Percentiles rank a stretch among this genome's conserved stretches.
Evolutionary conservation across 192 early-diverging fungal genomes (phyloP).

Genomic region (Powellomyces hirtus): DNA sequence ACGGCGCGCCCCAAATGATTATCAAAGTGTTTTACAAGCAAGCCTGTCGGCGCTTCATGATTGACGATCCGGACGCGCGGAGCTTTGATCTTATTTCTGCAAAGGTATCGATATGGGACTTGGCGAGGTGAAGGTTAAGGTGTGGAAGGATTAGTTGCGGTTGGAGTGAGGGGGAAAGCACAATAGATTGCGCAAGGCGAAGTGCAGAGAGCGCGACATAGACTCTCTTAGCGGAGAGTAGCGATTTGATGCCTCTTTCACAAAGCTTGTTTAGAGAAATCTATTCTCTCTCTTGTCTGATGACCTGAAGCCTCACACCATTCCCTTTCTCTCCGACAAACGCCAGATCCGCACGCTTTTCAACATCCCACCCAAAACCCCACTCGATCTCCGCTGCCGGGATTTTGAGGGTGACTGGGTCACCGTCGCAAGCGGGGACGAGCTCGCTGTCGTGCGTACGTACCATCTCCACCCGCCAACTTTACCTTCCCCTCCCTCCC

Average conservation of each 20-base stretch:
- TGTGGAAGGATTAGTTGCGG: not conserved
- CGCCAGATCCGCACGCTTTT: constrained; percentile 1
- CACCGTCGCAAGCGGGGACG: constrained; percentile 1
- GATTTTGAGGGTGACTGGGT: constrained; percentile 20
- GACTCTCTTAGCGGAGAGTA: no score
- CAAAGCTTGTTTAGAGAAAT: no score
- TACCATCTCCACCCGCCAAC: no score
- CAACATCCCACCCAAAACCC: not conserved
- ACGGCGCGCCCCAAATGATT: not conserved
- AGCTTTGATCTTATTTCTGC: not conserved
- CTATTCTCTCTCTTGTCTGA: no score
- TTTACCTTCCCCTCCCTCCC: no score
- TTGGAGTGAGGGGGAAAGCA: no score
- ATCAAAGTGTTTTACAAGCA: not conserved
- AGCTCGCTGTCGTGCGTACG: constrained; percentile 2
- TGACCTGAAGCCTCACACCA: no score
- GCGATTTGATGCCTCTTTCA: no score
- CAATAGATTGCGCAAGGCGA: no score
- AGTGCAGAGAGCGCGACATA: no score
- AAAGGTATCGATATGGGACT: not conserved
- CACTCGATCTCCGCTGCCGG: constrained; percentile 1
- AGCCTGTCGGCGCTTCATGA: not conserved
- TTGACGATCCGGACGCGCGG: not conserved
- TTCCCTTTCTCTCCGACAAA: not conserved
- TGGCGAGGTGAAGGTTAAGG: not conserved